Base-by-base conservation (phyloP, 768 basidiomycete genomes). In the Naganishia friedmannii region DNA sequence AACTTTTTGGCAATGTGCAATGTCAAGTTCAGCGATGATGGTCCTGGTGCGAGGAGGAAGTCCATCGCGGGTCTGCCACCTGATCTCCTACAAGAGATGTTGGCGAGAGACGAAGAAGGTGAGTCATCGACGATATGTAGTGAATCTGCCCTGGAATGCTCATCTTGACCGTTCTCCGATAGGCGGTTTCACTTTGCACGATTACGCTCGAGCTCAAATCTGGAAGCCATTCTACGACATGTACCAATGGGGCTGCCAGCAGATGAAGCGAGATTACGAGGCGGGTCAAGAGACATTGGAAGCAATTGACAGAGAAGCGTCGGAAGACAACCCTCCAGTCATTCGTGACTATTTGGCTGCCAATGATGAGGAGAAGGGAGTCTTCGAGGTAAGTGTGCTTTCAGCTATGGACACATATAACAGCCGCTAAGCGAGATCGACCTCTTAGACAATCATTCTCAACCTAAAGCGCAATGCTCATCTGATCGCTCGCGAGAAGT, bases 1-100 rank as follows among this genome's bases (percentile, higher is more conserved):
- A 70, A 73, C 15, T 82, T 82, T 76, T 71, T 82, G 46, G 79
- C 80, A 53, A 81, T 82, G 80, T 75, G 79, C 2, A 79, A 78
- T 12, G 76, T 82, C 3, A 73, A 76, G 26, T 82, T 81, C 69
- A 78, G 79, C 79, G 67, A 74, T 69, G 26, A 73, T 81, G 54
- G 76, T 74, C 17, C 74, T 12, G 70, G 74, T 17, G 71, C 73
- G n/a, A 74, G 76, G 65, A 72, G 79, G 48, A 75, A 79, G 32
- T 79, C 77, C n/a, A 78, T 71, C 12, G 76, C 73, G 26, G 78
- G 79, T 31, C 45, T 80, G 45, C 74, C 60, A 4, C 57, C 69
- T 53, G 69, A 70, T 53, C 53, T 63, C 19, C 29, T 70, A 53
- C 60, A 54, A 21, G 53, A 60, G 37, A 70, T 70, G 69, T 21